phyloP scores from a whole-genome alignment of 2,329 filamentous ascomycete species.

The Colletotrichum spinosum region DNA sequence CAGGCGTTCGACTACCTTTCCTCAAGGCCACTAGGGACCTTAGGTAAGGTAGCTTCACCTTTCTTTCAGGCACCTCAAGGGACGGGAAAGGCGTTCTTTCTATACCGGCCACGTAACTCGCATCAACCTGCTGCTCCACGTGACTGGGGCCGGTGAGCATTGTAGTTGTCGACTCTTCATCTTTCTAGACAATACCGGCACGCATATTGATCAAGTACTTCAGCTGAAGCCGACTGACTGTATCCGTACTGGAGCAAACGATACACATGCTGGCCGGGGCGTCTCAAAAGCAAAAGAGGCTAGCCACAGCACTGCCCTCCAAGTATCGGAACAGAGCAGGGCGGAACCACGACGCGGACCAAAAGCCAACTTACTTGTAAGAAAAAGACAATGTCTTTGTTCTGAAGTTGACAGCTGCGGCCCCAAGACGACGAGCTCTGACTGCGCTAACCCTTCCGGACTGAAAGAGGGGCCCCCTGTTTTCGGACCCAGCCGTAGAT shows the following conservation, averaged over 20 bases:
- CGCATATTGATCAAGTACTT: too few species aligned
- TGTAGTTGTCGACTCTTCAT: too few species aligned
- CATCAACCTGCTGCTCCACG: background rate
- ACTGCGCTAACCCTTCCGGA: conserved; percentile 26
- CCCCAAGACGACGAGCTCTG: conserved; percentile 16
- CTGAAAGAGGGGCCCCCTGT: conserved; percentile 10
- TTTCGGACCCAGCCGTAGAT: conserved; percentile 30
- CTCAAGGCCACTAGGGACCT: background rate
- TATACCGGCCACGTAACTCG: too few species aligned
- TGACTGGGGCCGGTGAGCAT: too few species aligned
- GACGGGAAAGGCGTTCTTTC: too few species aligned
- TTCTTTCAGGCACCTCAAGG: background rate
- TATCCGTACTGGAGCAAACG: too few species aligned
- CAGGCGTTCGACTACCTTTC: too few species aligned
- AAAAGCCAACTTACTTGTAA: conserved; percentile 5
- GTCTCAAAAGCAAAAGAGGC: background rate
- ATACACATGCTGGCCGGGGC: too few species aligned
- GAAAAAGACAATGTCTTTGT: conserved; percentile 25
- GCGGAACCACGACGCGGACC: too few species aligned
- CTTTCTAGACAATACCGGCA: too few species aligned
- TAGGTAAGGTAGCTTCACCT: background rate
- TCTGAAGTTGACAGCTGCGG: conserved; percentile 29
- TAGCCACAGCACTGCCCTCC: background rate
- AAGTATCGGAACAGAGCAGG: too few species aligned
- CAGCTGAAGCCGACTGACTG: too few species aligned